A percentile compares a stretch with the other conserved stretches of the same genome.
phyloP scores from a whole-genome alignment of 495 filamentous ascomycete genomes.

The Podospora anserina region DNA sequence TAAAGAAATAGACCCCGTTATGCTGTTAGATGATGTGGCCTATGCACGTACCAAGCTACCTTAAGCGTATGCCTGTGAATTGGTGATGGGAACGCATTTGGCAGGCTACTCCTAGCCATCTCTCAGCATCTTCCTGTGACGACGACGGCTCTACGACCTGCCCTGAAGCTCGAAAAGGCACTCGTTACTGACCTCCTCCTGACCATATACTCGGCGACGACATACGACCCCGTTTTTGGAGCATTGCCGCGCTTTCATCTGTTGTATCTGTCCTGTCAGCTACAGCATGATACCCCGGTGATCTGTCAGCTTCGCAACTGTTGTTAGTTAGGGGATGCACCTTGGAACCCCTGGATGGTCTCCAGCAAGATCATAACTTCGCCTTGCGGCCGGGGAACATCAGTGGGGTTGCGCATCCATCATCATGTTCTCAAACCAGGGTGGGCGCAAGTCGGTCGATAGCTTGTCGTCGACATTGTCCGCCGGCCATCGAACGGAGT shows the following conservation, averaged over 20 bases:
- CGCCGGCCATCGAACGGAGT: conserved; percentile 50
- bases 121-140: not conserved
- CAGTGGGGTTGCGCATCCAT: conserved; percentile 12
- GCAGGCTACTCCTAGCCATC: conserved; percentile 19
- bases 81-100: conserved; percentile 1
- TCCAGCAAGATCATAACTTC: conserved; percentile 10
- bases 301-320: conserved; percentile 10
- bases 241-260: not conserved
- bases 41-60: conserved; percentile 8
- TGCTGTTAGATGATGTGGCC: not conserved
- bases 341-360: conserved; percentile 25
- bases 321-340: not conserved
- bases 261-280: not conserved
- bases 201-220: not conserved
- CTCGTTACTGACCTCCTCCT: not conserved
- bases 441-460: conserved; percentile 67
- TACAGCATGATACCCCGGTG: conserved; percentile 36
- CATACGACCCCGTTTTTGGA: not conserved
- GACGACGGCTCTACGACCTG: conserved; percentile 3
- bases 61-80: not conserved
- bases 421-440: conserved; percentile 62
- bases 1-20: conserved; percentile 7
- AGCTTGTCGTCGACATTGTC: conserved; percentile 57
- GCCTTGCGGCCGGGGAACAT: conserved; percentile 30
- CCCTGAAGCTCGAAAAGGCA: not conserved